Evolutionary conservation across 2,329 filamentous ascomycete species (phyloP).

Genomic region (Cephalotrichum gorgonifer): DNA sequence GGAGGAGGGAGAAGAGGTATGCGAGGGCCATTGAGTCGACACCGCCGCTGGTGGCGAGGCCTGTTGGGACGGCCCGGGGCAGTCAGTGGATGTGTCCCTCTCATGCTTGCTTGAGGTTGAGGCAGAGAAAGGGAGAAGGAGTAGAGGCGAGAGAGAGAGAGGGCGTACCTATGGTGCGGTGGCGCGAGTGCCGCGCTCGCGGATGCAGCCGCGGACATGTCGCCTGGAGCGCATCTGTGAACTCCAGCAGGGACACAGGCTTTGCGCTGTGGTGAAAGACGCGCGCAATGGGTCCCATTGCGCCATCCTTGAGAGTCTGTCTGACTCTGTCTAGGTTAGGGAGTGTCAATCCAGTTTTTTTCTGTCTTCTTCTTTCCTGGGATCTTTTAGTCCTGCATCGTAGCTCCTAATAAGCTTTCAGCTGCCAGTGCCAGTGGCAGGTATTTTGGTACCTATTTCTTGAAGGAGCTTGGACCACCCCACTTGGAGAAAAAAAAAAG

Average conservation of each 20-base stretch:
- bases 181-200: not conserved
- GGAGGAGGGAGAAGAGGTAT: conserved; percentile 50
- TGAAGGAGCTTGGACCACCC: too few relatives aligned
- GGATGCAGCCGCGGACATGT: conserved; percentile 3
- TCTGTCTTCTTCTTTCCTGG: not conserved
- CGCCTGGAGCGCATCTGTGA: conserved; percentile 3
- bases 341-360: not conserved
- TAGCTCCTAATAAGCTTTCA: too few relatives aligned
- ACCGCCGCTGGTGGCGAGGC: conserved; percentile 79
- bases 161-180: conserved; percentile 3
- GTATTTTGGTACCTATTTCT: too few relatives aligned
- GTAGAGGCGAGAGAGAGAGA: not conserved
- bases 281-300: conserved; percentile 19
- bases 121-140: not conserved
- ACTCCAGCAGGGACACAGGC: conserved; percentile 18
- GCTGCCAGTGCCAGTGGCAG: too few relatives aligned
- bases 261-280: conserved; percentile 25
- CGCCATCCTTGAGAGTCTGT: not conserved
- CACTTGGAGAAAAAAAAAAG: too few relatives aligned
- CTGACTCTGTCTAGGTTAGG: not conserved
- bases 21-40: conserved; percentile 98
- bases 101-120: too few relatives aligned
- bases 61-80: too few relatives aligned
- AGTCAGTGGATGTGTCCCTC: too few relatives aligned
- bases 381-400: too few relatives aligned